Evolutionary conservation across 1,284 basidiomycete species (phyloP).

Genomic region (Flammula alnicola): DNA sequence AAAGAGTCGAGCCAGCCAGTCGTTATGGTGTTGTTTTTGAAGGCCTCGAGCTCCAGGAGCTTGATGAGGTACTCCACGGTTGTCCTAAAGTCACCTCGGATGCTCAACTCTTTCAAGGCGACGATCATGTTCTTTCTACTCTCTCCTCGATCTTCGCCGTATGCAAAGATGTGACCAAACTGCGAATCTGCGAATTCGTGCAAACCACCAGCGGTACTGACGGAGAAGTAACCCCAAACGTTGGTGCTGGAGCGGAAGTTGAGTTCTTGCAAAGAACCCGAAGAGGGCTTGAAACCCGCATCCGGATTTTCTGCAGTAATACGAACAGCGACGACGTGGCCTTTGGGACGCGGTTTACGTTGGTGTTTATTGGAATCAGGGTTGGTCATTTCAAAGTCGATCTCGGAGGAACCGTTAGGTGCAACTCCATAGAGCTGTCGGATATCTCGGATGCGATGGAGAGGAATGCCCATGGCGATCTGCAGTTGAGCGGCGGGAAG

Average conservation of each 20-base stretch:
- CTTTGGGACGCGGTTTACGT: slow-evolving; percentile 95
- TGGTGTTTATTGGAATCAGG: slow-evolving; percentile 89
- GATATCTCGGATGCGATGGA: slow-evolving; percentile 96
- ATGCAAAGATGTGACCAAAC: slow-evolving; percentile 99
- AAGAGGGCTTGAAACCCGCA: slow-evolving; percentile 99
- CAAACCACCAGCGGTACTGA: slow-evolving; percentile 92
- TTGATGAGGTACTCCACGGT: slow-evolving; percentile 99
- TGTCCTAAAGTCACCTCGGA: slow-evolving; percentile 98
- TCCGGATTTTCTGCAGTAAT: slow-evolving; percentile 99
- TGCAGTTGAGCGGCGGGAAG: slow-evolving; percentile 97
- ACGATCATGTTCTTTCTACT: slow-evolving; percentile 99
- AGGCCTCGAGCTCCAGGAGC: slow-evolving; percentile 94
- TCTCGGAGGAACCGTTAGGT: slow-evolving; percentile 85
- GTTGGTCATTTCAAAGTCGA: slow-evolving; percentile 95
- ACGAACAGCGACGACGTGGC: slow-evolving; percentile 98
- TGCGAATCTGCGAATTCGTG: slow-evolving; percentile 99
- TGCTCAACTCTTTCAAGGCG: slow-evolving; percentile 97
- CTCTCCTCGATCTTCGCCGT: slow-evolving; percentile 95
- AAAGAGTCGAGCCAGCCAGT: slow-evolving; percentile 99
- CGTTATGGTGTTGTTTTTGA: slow-evolving; percentile 97
- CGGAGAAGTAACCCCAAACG: slow-evolving; percentile 99
- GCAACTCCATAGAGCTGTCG: slow-evolving; percentile 95
- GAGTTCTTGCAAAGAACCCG: slow-evolving; percentile 95
- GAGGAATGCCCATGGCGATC: slow-evolving; percentile 97
- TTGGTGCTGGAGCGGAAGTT: slow-evolving; percentile 99